Evolutionary conservation across 768 basidiomycete genomes (phyloP), one percentile per base, ranked within the genome.

Genomic region (Tylopilus sp.): DNA sequence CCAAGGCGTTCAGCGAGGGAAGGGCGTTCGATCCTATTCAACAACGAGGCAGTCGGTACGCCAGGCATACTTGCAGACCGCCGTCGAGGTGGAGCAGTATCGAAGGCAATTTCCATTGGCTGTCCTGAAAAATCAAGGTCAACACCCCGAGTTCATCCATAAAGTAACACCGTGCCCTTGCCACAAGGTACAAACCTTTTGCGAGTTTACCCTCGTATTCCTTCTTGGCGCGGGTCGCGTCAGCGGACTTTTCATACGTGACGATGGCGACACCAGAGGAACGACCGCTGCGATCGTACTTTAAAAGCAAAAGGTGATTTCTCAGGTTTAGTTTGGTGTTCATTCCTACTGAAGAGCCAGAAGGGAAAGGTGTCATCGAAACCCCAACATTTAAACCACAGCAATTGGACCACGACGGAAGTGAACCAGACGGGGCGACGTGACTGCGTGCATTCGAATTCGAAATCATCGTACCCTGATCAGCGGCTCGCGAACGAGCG

Each of bases 211-310:
- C 92, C 65, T 93, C 81, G 54, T 87, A 89, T 58, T 89, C 86
- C 57, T 85, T 87, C 73, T 90, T 90, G 49, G 92, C 93, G 54
- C 80, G 77, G 34, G 84, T 83, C 30, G 94, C 94, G 68, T 96
- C 89, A 50, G 80, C 77, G 17, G 80, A 62, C 3, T 85, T 90
- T 72, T 91, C 87, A 73, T 85, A 96, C 10, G 84, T 78, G 67
- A 97, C 76, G 61, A 84, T 80, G 53, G 88, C 94, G 61, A 83
- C 78, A 54, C 94, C 94, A 19, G 81, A 84, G 42, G 94, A 96
- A 68, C 94, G 89, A 60, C 94, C 94, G 63, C 93, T 95, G 69
- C 89, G 86, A 75, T 97, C 94, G 77, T 94, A 97, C 94, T 97
- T 81, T 67, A 75, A 74, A 71, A 74, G 69, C 66, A 65, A 69